Evolutionary conservation across 2,329 filamentous ascomycete genomes (phyloP).

Genomic region (Furcasterigmium furcatum): DNA sequence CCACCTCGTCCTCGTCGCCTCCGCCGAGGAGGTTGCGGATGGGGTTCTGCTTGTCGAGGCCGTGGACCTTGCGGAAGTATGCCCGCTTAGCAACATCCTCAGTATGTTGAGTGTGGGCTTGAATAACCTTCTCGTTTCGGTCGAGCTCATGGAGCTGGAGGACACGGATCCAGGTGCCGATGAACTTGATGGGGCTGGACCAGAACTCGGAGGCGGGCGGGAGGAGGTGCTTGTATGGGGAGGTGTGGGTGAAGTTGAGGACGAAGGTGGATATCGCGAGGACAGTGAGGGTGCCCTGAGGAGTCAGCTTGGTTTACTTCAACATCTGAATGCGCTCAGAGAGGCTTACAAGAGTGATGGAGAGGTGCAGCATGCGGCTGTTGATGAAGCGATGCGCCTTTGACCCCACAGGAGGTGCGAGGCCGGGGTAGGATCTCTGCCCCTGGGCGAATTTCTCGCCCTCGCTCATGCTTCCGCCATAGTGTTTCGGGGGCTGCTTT

Average conservation of each 20-base stretch:
- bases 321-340: too few relatives aligned
- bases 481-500: slow-evolving; percentile 59
- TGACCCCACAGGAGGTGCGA: slow-evolving; percentile 81
- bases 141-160: slow-evolving; percentile 74
- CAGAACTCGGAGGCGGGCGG: slow-evolving; percentile 68
- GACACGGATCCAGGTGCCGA: slow-evolving; percentile 65
- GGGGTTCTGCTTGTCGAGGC: slow-evolving; percentile 62
- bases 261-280: slow-evolving; percentile 72
- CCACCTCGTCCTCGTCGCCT: slow-evolving; percentile 18
- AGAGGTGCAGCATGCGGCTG: slow-evolving; percentile 71
- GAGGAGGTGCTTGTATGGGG: slow-evolving; percentile 76
- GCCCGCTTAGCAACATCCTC: slow-evolving; percentile 87
- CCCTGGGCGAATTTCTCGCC: slow-evolving; percentile 65
- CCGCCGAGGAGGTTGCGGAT: slow-evolving; percentile 38
- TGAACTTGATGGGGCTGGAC: slow-evolving; percentile 65
- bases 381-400: slow-evolving; percentile 84
- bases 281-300: slow-evolving; percentile 60
- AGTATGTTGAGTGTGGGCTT: slow-evolving; percentile 68
- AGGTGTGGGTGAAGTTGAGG: slow-evolving; percentile 74
- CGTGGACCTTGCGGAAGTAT: slow-evolving; percentile 83
- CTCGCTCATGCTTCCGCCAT: slow-evolving; percentile 68
- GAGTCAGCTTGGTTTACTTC: neutral
- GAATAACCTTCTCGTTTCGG: slow-evolving; percentile 63
- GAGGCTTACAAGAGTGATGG: slow-evolving; percentile 79
- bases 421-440: slow-evolving; percentile 76